Evolutionary conservation across 257 asterid species (phyloP).

Genomic region (Solanum bukasovii): DNA sequence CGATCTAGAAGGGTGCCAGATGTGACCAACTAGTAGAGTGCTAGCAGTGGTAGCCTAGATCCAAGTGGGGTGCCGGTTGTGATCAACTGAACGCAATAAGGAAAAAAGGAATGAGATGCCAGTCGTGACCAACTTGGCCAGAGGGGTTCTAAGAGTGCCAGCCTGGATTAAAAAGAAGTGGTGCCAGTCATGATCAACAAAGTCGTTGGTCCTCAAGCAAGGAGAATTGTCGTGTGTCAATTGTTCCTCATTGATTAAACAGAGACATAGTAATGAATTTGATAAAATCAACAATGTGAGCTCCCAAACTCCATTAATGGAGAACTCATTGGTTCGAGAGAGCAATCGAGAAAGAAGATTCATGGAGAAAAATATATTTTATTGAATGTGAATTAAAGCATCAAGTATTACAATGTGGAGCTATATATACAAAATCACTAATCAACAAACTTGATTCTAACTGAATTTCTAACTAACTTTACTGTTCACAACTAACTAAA

Average conservation of each 20-base stretch:
- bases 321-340: too few relatives aligned
- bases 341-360: too few relatives aligned
- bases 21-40: neutral
- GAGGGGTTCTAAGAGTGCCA: neutral
- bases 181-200: neutral
- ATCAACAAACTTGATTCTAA: too few relatives aligned
- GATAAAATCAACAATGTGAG: too few relatives aligned
- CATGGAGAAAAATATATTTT: too few relatives aligned
- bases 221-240: neutral
- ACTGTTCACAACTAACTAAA: too few relatives aligned
- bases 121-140: neutral
- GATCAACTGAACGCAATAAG: neutral
- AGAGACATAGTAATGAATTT: neutral
- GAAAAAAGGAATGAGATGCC: neutral
- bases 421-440: too few relatives aligned
- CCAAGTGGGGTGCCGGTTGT: neutral
- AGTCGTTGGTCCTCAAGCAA: neutral
- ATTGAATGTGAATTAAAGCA: too few relatives aligned
- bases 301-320: too few relatives aligned
- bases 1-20: neutral
- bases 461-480: too few relatives aligned
- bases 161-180: neutral
- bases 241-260: neutral
- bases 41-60: neutral
- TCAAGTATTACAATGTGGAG: too few relatives aligned